Percentiles rank a stretch among this genome's conserved stretches.
Conservation (phyloP, 768 basidiomycete species). For the Trametes cingulata region DNA sequence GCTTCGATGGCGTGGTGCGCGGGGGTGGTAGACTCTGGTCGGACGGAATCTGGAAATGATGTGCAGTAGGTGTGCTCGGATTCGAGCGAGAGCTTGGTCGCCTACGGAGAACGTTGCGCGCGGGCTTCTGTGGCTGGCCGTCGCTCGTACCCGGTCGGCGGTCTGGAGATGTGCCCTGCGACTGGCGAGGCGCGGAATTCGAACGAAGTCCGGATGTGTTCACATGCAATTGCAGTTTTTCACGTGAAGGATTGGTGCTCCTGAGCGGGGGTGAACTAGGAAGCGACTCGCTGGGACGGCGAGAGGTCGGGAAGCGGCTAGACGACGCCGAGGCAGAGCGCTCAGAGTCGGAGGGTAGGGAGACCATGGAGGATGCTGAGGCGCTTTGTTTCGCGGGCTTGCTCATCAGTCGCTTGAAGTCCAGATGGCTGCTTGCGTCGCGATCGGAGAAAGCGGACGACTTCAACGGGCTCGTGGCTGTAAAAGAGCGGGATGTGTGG, state of each 20-base stretch:
- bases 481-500: slow-evolving; percentile 13
- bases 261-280: not conserved
- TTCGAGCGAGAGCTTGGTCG: slow-evolving; percentile 26
- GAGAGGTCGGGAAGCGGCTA: not conserved
- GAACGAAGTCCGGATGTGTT: slow-evolving; percentile 4
- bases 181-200: not conserved
- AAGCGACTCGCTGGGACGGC: slow-evolving; percentile 2
- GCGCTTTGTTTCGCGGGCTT: slow-evolving; percentile 29
- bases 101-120: slow-evolving; percentile 25
- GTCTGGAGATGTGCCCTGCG: slow-evolving; percentile 11
- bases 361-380: slow-evolving; percentile 27
- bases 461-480: slow-evolving; percentile 21
- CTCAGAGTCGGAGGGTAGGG: slow-evolving; percentile 30
- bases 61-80: slow-evolving; percentile 22
- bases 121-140: slow-evolving; percentile 3
- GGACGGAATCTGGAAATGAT: slow-evolving; percentile 4
- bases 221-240: slow-evolving; percentile 11
- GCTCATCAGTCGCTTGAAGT: slow-evolving; percentile 33
- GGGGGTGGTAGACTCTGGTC: not conserved
- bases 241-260: slow-evolving; percentile 6
- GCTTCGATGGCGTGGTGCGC: not conserved
- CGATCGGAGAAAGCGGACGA: slow-evolving; percentile 27
- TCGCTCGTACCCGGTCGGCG: slow-evolving; percentile 10
- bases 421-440: slow-evolving; percentile 29
- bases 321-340: slow-evolving; percentile 11